Conservation (phyloP, 2,329 filamentous ascomycete species). For the Colletotrichum destructivum region DNA sequence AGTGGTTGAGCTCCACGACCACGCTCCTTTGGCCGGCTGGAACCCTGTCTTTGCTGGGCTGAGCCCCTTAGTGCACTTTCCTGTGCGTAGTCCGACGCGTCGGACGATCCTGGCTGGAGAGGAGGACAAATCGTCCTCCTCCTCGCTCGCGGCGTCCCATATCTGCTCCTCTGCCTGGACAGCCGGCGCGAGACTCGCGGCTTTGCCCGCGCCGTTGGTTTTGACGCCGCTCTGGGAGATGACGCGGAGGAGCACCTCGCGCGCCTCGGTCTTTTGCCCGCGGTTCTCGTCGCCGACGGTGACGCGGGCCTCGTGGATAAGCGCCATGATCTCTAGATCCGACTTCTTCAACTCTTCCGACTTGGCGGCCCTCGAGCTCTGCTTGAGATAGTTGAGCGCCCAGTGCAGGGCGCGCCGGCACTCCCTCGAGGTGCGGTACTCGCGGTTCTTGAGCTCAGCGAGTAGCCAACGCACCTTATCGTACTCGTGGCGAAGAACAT, state of each 20-base stretch:
- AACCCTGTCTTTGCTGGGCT: background rate
- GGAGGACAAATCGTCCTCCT: background rate
- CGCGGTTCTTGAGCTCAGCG: conserved; percentile 24
- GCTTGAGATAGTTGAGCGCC: conserved; percentile 34
- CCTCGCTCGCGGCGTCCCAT: conserved; percentile 1
- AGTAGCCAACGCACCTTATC: conserved; percentile 51
- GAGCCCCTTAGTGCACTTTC: background rate
- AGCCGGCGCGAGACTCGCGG: conserved; percentile 4
- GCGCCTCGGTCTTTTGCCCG: conserved; percentile 10
- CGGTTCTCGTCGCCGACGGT: conserved; percentile 21
- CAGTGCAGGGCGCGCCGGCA: conserved; percentile 34
- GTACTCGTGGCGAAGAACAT: conserved; percentile 51
- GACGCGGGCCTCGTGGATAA: conserved; percentile 21
- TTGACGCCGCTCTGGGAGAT: conserved; percentile 7
- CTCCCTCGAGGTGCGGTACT: conserved; percentile 31
- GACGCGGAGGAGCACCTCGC: conserved; percentile 20
- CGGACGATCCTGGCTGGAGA: background rate
- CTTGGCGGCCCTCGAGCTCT: conserved; percentile 33
- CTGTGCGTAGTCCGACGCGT: background rate
- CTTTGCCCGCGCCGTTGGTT: background rate
- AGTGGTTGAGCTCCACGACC: conserved; percentile 13
- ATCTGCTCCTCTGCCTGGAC: conserved; percentile 2
- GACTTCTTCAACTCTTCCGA: conserved; percentile 29
- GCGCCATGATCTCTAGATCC: conserved; percentile 33
- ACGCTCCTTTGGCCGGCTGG: conserved; percentile 2